Conservation (phyloP, 2,329 filamentous ascomycete species). For the Phyllosticta citribraziliensis region DNA sequence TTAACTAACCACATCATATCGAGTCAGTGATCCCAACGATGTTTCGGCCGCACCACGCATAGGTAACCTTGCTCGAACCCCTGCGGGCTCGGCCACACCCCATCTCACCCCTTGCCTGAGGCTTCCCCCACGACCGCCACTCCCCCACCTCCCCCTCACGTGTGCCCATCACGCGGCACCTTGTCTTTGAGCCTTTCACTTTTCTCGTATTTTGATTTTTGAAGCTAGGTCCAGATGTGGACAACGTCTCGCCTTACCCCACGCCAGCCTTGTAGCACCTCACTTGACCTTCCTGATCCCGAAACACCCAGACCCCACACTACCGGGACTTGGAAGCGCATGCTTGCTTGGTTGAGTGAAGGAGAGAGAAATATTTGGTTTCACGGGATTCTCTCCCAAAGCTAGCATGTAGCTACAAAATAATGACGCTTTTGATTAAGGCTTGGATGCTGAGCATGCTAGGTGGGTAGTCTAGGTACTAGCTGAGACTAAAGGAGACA, state of each 20-base stretch:
- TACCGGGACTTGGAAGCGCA: too few species aligned
- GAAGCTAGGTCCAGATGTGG: too few species aligned
- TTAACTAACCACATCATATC: not conserved
- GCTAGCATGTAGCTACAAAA: too few species aligned
- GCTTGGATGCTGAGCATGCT: not conserved
- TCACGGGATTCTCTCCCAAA: too few species aligned
- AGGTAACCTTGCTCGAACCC: not conserved
- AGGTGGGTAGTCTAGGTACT: not conserved
- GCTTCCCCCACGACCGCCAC: not conserved
- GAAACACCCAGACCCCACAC: too few species aligned
- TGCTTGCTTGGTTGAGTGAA: too few species aligned
- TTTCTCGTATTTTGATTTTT: not conserved
- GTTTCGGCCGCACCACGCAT: not conserved
- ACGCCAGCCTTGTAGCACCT: too few species aligned
- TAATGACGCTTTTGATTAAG: not conserved
- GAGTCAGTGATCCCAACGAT: not conserved
- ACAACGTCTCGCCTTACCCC: too few species aligned
- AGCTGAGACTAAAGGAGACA: too few species aligned
- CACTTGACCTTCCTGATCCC: too few species aligned
- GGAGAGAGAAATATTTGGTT: too few species aligned
- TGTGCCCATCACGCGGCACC: not conserved
- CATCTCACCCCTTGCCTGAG: not conserved
- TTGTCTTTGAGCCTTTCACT: not conserved
- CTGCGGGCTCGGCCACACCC: not conserved
- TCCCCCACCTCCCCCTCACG: not conserved